Evolutionary conservation across 129 eudicot species (phyloP).

Genomic region (Tagetes erecta): DNA sequence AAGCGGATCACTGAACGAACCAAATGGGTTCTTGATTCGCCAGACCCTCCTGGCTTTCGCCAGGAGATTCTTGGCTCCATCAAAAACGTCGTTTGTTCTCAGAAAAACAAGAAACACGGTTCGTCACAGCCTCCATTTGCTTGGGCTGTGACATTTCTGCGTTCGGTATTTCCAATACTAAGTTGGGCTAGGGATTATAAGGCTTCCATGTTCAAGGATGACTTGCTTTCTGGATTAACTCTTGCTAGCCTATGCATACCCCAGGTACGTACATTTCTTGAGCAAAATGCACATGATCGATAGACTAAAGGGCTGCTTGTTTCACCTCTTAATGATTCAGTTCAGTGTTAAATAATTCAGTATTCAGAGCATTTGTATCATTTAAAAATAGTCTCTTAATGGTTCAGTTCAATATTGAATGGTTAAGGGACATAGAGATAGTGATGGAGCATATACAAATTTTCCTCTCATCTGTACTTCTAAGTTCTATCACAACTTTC

Average conservation of each 20-base stretch:
- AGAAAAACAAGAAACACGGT: constrained; percentile 26
- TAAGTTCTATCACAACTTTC: too few relatives aligned
- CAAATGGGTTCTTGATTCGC: constrained; percentile 61
- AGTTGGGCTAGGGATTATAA: constrained; percentile 55
- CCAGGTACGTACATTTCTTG: constrained; percentile 53
- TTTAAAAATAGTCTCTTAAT: too few relatives aligned
- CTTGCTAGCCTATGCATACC: constrained; percentile 74
- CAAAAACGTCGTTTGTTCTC: constrained; percentile 35
- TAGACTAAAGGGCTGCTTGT: too few relatives aligned
- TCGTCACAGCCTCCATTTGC: constrained; percentile 35
- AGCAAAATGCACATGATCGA: neutral
- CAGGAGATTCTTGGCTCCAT: constrained; percentile 49
- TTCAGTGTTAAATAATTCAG: too few relatives aligned
- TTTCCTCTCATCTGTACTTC: too few relatives aligned
- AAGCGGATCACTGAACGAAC: constrained; percentile 51
- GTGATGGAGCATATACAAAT: too few relatives aligned
- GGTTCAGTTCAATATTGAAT: too few relatives aligned
- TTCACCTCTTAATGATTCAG: too few relatives aligned
- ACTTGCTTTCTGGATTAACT: constrained; percentile 61
- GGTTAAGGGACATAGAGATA: too few relatives aligned
- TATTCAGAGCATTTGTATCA: too few relatives aligned
- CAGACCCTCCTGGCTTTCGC: constrained; percentile 59
- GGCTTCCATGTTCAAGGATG: constrained; percentile 53
- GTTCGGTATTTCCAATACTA: constrained; percentile 53
- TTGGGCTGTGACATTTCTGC: constrained; percentile 24